Base-by-base conservation (phyloP, 768 basidiomycete species). In the Galerina marginata region DNA sequence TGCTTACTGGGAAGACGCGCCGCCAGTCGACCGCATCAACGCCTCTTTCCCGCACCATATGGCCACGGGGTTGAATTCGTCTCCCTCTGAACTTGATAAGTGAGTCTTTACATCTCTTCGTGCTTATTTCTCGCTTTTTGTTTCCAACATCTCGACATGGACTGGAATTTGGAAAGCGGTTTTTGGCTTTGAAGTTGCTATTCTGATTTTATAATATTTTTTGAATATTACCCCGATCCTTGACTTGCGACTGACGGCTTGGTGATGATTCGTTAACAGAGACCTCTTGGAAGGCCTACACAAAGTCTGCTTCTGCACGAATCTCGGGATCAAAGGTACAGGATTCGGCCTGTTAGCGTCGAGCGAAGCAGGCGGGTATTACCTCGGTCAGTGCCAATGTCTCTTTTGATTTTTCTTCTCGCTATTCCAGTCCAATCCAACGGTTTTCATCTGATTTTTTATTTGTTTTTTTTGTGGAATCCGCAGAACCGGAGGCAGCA, bases 401-500 rank as follows among this genome's bases (percentile, higher is more conserved):
- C n/a, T n/a, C n/a, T n/a, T 61, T 11, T 20, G 5, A n/a, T n/a
- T 49, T 6, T 45, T 5, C 6, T 29, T 23, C 5, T 14, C 44
- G 9, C n/a, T n/a, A n/a, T n/a, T n/a, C n/a, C n/a, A n/a, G n/a
- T n/a, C n/a, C 16, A 15, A 2, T 57, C 1, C 16, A 12, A 4
- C 16, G 44, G 33, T 4, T 15, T 26, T 12, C 39, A n/a, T n/a
- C n/a, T n/a, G n/a, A n/a, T 14, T 45, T 2, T 4, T 12, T 1
- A n/a, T n/a, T 23, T 42, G 2, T n/a, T n/a, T n/a, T n/a, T n/a
- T n/a, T n/a, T n/a, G n/a, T n/a, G n/a, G n/a, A n/a, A n/a, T n/a
- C n/a, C n/a, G n/a, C 25, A 86, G 86, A 87, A 82, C 82, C 50
- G 88, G 88, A 59, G 85, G 81, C 4, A 82, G 82, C 58, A 81